These are phyloP conservation scores for Limtongia smithiae DNA, from an alignment of 805 yeast species.

Conservation along the genomic window DNA sequence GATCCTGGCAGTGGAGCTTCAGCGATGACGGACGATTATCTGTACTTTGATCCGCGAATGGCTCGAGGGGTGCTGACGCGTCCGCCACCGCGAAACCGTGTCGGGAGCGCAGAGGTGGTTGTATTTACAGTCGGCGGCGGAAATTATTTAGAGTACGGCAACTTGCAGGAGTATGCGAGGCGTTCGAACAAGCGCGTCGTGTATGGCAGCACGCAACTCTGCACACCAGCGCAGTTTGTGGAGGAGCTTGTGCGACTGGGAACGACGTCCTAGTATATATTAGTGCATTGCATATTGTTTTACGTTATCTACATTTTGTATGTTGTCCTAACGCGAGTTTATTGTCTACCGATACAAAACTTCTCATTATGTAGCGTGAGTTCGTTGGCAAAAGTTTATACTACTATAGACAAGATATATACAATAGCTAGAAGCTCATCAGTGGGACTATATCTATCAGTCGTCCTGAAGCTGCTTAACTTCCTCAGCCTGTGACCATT, in stretches of 20 bases:
- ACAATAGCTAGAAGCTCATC: constrained; percentile 8
- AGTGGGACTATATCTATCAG: too few species aligned
- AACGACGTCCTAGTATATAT: background rate
- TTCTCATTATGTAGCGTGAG: background rate
- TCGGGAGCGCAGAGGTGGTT: constrained; percentile 51
- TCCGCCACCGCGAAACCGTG: constrained; percentile 64
- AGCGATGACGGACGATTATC: constrained; percentile 77
- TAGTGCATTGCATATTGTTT: background rate
- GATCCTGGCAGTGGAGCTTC: constrained; percentile 52
- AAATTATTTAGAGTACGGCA: constrained; percentile 88
- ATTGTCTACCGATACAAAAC: background rate
- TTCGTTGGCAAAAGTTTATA: too few species aligned
- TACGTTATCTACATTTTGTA: background rate
- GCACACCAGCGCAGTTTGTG: constrained; percentile 67
- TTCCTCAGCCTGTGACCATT: constrained; percentile 27
- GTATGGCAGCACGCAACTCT: constrained; percentile 81
- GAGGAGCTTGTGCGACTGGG: constrained; percentile 55
- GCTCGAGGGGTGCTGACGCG: constrained; percentile 86
- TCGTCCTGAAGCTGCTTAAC: constrained; percentile 19
- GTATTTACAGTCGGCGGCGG: constrained; percentile 98
- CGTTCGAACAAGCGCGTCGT: constrained; percentile 54
- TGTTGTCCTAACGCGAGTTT: too few species aligned
- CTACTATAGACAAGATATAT: too few species aligned
- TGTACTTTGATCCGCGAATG: constrained; percentile 81
- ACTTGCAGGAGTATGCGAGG: constrained; percentile 51